phyloP scores from a whole-genome alignment of 192 early-diverging fungal species.

The Spinellus fusiger region DNA sequence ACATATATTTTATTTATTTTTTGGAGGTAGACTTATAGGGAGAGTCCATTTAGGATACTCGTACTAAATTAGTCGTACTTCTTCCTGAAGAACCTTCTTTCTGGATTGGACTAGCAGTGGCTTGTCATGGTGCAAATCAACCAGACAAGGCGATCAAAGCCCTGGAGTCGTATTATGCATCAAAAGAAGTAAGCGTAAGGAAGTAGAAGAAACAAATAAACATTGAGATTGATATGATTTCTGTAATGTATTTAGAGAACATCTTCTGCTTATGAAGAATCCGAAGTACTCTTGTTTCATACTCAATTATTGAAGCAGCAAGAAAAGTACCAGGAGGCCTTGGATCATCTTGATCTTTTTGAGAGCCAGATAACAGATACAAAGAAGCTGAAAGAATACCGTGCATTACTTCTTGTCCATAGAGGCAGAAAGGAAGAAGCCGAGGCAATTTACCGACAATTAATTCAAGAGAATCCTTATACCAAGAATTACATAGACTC shows the following conservation, averaged over 20 bases:
- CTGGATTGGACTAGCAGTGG: slow-evolving; percentile 79
- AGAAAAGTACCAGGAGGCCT: slow-evolving; percentile 64
- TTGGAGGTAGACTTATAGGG: no score
- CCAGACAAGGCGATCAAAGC: slow-evolving; percentile 68
- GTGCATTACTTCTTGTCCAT: slow-evolving; percentile 58
- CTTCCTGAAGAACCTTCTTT: slow-evolving; percentile 58
- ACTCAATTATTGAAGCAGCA: slow-evolving; percentile 73
- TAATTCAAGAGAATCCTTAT: slow-evolving; percentile 78
- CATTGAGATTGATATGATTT: neutral
- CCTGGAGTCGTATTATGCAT: slow-evolving; percentile 59
- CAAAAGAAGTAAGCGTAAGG: slow-evolving; percentile 47
- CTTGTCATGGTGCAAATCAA: slow-evolving; percentile 69
- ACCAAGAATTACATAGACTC: slow-evolving; percentile 63
- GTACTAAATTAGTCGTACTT: slow-evolving; percentile 55
- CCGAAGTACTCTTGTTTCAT: slow-evolving; percentile 80
- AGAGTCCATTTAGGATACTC: slow-evolving; percentile 43
- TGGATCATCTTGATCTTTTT: slow-evolving; percentile 73
- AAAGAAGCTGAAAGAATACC: slow-evolving; percentile 64
- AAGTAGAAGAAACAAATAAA: neutral
- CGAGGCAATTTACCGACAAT: slow-evolving; percentile 60
- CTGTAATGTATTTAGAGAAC: neutral
- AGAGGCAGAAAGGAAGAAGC: slow-evolving; percentile 59
- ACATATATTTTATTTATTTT: neutral
- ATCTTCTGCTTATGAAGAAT: slow-evolving; percentile 55
- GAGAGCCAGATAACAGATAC: slow-evolving; percentile 64